Evolutionary conservation across 345 rosid genomes (phyloP), one percentile per base, ranked within the genome.

Genomic region (Geranium rotundifolium): DNA sequence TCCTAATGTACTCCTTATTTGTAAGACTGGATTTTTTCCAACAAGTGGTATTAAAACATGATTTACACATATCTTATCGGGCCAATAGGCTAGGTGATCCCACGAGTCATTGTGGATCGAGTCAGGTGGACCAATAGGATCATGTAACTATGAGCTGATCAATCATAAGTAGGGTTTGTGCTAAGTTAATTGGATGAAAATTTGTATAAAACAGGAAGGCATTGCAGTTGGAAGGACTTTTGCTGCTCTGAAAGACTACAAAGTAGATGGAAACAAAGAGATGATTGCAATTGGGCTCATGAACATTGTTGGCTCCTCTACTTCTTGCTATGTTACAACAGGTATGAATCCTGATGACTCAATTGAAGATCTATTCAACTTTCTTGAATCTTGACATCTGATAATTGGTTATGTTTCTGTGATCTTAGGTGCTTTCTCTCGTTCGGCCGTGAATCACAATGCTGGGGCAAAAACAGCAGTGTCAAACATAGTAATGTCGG

Each of bases 211-310:
- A 63, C 90, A 93, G 99, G 99, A 93, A 81, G 99, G 99, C 12
- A 86, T 93, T 67, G 99, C 99, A 31, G 96, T 90, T 9, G 99
- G 97, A 73, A 86, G 97, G 73, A 93, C 99, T 58, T 90, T 93
- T 67, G 99, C 97, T 34, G 84, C 91, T 55, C 69, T 93, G 37
- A 90, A 86, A 71, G 81, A 87, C 77, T 93, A 90, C 74, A 81
- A 85, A 73, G 87, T 87, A 15, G 99, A 93, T 68, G 99, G 99
- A 15, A 90, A 93, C 88, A 93, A 93, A 81, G 99, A 93, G 74
- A 93, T 93, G 97, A 84, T 93, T 62, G 99, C 99, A 4, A 87
- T 89, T 62, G 99, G 99, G 49, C 30, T 87, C 30, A 93, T 93
- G 99, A 93, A 93, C 81, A 81, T 90, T 12, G 81, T 87, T 49